Evolutionary conservation across 2,329 filamentous ascomycete species (phyloP).

Genomic region (Didymella lethalis): DNA sequence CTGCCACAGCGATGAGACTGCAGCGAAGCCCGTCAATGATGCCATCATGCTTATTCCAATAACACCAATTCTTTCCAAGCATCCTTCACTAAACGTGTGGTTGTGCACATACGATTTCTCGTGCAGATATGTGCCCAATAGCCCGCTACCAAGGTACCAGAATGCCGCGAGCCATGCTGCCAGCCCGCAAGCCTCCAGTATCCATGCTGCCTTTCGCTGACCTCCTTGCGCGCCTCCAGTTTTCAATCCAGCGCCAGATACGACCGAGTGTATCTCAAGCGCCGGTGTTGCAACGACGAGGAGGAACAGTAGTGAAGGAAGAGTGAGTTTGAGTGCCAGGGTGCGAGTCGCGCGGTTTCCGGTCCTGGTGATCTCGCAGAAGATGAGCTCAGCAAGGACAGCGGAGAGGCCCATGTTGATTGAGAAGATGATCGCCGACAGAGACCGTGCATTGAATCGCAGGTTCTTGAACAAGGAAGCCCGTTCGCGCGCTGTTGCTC

Average conservation of each 20-base stretch:
- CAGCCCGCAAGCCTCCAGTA: constrained; percentile 69
- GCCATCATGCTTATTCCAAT: constrained; percentile 89
- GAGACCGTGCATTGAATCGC: constrained; percentile 42
- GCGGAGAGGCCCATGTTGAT: constrained; percentile 78
- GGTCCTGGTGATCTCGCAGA: constrained; percentile 83
- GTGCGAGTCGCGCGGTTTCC: constrained; percentile 72
- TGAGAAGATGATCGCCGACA: constrained; percentile 73
- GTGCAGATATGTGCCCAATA: constrained; percentile 64
- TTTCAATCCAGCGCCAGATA: constrained; percentile 66
- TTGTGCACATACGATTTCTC: constrained; percentile 53
- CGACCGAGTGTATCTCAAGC: constrained; percentile 75
- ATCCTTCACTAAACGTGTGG: constrained; percentile 62
- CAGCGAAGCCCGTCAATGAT: constrained; percentile 85
- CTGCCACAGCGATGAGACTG: constrained; percentile 88
- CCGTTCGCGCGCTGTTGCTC: constrained; percentile 34
- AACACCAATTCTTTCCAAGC: constrained; percentile 74
- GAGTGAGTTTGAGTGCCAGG: constrained; percentile 72
- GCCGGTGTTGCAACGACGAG: constrained; percentile 80
- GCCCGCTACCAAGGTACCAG: constrained; percentile 75
- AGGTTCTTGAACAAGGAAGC: constrained; percentile 50
- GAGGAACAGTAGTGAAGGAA: constrained; percentile 74
- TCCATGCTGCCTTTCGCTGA: constrained; percentile 67
- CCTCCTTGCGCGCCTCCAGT: constrained; percentile 67
- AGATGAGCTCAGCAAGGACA: constrained; percentile 79
- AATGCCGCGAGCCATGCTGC: constrained; percentile 74